phyloP scores from a whole-genome alignment of 352 stramenopile species.

The Lagenidium giganteum region DNA sequence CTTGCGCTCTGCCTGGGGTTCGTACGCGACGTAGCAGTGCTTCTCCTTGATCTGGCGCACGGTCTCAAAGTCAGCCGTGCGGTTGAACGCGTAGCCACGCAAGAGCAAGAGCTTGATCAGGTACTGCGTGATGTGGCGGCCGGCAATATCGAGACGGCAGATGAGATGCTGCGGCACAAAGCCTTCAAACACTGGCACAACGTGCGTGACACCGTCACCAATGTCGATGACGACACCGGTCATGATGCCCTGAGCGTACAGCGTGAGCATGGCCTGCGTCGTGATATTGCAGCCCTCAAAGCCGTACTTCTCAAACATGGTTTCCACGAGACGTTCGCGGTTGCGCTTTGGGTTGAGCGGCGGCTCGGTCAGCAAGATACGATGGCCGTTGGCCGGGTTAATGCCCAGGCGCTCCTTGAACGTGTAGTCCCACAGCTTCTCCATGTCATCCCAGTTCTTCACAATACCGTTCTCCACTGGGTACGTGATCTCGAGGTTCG shows the following conservation, averaged over 20 bases:
- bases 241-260: slow-evolving; percentile 89
- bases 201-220: slow-evolving; percentile 92
- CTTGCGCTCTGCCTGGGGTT: slow-evolving; percentile 82
- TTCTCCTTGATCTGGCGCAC: slow-evolving; percentile 94
- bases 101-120: slow-evolving; percentile 92
- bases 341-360: slow-evolving; percentile 91
- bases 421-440: slow-evolving; percentile 96
- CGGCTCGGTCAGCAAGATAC: slow-evolving; percentile 91
- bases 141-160: slow-evolving; percentile 88
- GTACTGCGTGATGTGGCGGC: slow-evolving; percentile 93
- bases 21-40: slow-evolving; percentile 91
- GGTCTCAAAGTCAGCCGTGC: slow-evolving; percentile 91
- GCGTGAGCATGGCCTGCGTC: slow-evolving; percentile 91
- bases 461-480: slow-evolving; percentile 96
- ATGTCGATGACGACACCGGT: slow-evolving; percentile 92
- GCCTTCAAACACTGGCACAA: slow-evolving; percentile 89
- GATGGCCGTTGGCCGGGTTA: slow-evolving; percentile 57
- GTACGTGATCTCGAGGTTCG: slow-evolving; percentile 86
- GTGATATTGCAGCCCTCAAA: slow-evolving; percentile 89
- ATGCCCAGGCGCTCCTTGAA: slow-evolving; percentile 89
- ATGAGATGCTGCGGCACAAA: slow-evolving; percentile 90
- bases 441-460: slow-evolving; percentile 97
- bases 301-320: slow-evolving; percentile 93
- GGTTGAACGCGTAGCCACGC: slow-evolving; percentile 90
- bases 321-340: slow-evolving; percentile 88